These are phyloP conservation scores for Phytophthora pseudosyringae DNA, from an alignment of 352 stramenopile genomes.

Conservation along the genomic window DNA sequence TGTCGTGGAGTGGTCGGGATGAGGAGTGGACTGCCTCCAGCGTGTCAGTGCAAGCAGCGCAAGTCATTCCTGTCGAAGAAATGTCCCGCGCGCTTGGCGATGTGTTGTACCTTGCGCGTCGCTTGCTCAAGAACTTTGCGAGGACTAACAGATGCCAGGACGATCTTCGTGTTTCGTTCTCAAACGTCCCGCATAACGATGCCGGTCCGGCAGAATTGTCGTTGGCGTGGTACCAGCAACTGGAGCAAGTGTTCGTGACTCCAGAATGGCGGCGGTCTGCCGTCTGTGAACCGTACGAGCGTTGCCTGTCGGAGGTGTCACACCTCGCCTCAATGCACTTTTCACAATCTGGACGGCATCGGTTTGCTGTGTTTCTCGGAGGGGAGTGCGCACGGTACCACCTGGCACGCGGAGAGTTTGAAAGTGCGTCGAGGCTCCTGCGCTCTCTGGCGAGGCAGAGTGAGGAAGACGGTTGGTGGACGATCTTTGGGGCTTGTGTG, in stretches of 20 bases:
- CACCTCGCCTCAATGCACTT: conserved; percentile 82
- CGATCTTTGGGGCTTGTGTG: conserved; percentile 58
- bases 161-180: conserved; percentile 12
- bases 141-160: conserved; percentile 16
- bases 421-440: conserved; percentile 70
- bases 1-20: conserved; percentile 75
- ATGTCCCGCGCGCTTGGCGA: conserved; percentile 73
- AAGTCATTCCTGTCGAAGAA: conserved; percentile 60
- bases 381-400: conserved; percentile 76
- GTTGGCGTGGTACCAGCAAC: conserved; percentile 60
- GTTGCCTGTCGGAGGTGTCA: conserved; percentile 73
- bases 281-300: conserved; percentile 48
- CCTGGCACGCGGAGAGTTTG: conserved; percentile 56
- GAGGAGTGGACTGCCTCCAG: conserved; percentile 61
- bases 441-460: conserved; percentile 73
- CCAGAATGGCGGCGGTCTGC: conserved; percentile 16
- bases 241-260: conserved; percentile 52
- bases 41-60: conserved; percentile 45
- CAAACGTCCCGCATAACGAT: background rate
- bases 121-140: conserved; percentile 59
- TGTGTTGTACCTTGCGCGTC: conserved; percentile 75
- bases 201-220: background rate
- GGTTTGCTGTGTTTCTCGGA: conserved; percentile 81
- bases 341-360: conserved; percentile 68
- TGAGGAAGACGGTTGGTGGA: conserved; percentile 82